Evolutionary conservation across 73 alveolate species (phyloP).

Genomic region (Paramecium sexaurelia): DNA sequence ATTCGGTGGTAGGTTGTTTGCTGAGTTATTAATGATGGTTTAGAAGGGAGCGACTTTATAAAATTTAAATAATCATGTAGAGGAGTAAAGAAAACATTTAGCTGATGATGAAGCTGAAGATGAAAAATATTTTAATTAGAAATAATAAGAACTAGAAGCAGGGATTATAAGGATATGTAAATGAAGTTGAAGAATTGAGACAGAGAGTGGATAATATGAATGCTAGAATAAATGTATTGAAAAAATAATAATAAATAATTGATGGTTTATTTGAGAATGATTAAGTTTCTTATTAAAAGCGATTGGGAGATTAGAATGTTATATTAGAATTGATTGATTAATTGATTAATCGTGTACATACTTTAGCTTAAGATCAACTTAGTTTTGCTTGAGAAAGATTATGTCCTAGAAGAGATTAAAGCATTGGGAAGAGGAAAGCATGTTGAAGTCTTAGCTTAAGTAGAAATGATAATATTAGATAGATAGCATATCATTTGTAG

Average conservation of each 20-base stretch:
- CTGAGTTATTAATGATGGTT: neutral
- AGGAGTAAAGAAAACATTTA: neutral
- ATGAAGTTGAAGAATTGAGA: neutral
- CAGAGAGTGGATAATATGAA: neutral
- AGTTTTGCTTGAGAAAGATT: conserved; percentile 30
- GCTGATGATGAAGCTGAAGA: neutral
- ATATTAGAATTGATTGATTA: neutral
- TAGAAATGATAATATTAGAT: neutral
- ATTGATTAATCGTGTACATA: neutral
- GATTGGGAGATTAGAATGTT: conserved; percentile 3
- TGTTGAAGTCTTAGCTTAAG: conserved; percentile 18
- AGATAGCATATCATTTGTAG: neutral
- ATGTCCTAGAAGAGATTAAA: neutral
- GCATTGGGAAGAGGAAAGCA: conserved; percentile 40
- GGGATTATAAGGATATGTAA: neutral
- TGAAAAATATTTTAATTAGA: neutral
- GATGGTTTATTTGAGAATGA: conserved; percentile 28
- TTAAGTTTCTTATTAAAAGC: neutral
- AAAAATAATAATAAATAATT: neutral
- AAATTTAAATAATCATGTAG: conserved; percentile 5
- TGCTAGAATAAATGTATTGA: neutral
- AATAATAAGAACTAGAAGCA: neutral
- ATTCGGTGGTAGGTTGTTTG: neutral
- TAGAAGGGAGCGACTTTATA: neutral
- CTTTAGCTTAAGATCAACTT: neutral